Evolutionary conservation across 2,329 filamentous ascomycete genomes (phyloP), one percentile per base, ranked within the genome.

Genomic region (Aschersonia sp.): DNA sequence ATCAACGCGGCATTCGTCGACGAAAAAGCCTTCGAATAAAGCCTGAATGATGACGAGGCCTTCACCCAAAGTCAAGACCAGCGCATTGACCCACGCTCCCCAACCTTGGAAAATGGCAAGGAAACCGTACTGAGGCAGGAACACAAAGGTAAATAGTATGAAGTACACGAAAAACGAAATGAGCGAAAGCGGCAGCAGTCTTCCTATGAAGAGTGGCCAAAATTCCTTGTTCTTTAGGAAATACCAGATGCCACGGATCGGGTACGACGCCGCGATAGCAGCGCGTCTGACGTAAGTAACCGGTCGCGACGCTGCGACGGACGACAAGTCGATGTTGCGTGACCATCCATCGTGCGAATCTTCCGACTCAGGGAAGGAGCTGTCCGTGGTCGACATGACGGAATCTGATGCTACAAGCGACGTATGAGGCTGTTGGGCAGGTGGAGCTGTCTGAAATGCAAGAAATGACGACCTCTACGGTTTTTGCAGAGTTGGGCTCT

Each of bases 81-180:
- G 80, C 3, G 85, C 89, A 57, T 88, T 96, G 49, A 95, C 67
- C 85, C 88, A 94, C n/a, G 92, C 92, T 31, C 82, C 82, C 50
- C 80, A 76, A 29, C 85, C 85, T 57, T 97, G 89, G 62, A 96
- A 97, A 55, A 97, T 78, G 12, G 85, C 82, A 29, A 98, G 75
- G 58, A 98, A 86, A 1, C 86, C 85, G 48, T 88, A 88, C 61
- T 97, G 87, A 0, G 91, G 91, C 3, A 96, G 67, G 56, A 94
- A 97, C 1, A 87, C 74, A 64, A 92, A 94, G 9, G 87, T 72
- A 64, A 97, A 97, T 28, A 97, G 78, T 28, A 94, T 71, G n/a
- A 82, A 69, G 52, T 95, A 86, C 10, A 96, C 84, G 48, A 92
- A 78, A 10, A 83, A 69, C 0, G 89, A 95, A 9, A 96, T 82